Percentiles rank a stretch among this genome's conserved stretches.
phyloP scores from a whole-genome alignment of 2,329 filamentous ascomycete genomes.

The Blastomyces emzantsi region DNA sequence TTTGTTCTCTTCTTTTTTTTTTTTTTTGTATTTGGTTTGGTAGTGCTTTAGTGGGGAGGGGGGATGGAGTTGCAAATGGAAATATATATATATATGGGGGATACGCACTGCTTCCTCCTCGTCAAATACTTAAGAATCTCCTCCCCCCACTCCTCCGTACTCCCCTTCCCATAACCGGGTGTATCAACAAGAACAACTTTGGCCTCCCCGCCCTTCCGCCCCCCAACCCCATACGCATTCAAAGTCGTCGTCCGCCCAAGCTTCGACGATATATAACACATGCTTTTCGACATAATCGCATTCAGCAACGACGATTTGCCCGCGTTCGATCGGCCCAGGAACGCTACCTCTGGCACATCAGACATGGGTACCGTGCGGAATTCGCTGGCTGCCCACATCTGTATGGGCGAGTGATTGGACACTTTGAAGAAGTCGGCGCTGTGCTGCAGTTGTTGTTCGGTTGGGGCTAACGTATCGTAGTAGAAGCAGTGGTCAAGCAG shows the following conservation, averaged over 20 bases:
- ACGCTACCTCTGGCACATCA: constrained; percentile 51
- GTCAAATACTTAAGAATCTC: constrained; percentile 62
- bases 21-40: too few relatives aligned
- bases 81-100: neutral
- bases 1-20: neutral
- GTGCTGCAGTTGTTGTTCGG: constrained; percentile 34
- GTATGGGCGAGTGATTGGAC: constrained; percentile 41
- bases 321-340: constrained; percentile 61
- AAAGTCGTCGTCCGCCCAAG: constrained; percentile 56
- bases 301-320: constrained; percentile 62
- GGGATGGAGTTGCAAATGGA: neutral
- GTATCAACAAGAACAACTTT: constrained; percentile 58
- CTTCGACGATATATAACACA: constrained; percentile 50
- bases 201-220: constrained; percentile 35
- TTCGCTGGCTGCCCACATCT: constrained; percentile 51
- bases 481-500: constrained; percentile 33
- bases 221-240: constrained; percentile 57
- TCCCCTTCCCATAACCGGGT: constrained; percentile 60
- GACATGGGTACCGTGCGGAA: constrained; percentile 52
- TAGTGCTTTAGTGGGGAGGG: too few relatives aligned
- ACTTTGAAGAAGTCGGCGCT: constrained; percentile 40
- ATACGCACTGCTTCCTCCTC: constrained; percentile 48
- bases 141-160: constrained; percentile 52
- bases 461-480: constrained; percentile 44
- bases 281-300: constrained; percentile 45